These are phyloP conservation scores for Peronosclerospora sorghi DNA, from an alignment of 352 stramenopile genomes.

Conservation along the genomic window DNA sequence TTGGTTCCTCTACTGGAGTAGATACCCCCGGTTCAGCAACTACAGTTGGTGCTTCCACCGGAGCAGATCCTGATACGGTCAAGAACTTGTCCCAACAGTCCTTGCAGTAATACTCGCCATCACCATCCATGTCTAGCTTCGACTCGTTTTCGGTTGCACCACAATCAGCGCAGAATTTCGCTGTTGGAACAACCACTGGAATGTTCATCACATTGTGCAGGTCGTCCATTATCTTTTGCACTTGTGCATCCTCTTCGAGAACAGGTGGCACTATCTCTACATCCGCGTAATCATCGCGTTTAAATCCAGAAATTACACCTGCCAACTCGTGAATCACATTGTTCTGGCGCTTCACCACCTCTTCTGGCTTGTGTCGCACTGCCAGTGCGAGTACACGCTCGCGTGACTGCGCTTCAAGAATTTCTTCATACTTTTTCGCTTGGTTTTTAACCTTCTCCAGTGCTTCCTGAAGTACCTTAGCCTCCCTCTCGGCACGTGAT, in stretches of 20 bases:
- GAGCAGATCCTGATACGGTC: constrained; percentile 26
- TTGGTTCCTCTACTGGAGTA: too few species aligned
- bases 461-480: constrained; percentile 64
- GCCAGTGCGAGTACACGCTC: constrained; percentile 59
- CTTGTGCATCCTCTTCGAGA: constrained; percentile 53
- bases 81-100: constrained; percentile 84
- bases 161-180: constrained; percentile 76
- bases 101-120: constrained; percentile 81
- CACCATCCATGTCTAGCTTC: constrained; percentile 68
- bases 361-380: constrained; percentile 60
- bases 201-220: constrained; percentile 76
- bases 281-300: constrained; percentile 65
- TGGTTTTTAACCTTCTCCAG: constrained; percentile 78
- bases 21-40: constrained; percentile 13
- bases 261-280: constrained; percentile 49
- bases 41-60: constrained; percentile 1
- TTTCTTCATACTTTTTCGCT: constrained; percentile 79
- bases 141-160: constrained; percentile 64
- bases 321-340: constrained; percentile 70
- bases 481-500: constrained; percentile 56
- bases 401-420: constrained; percentile 55
- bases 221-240: constrained; percentile 63
- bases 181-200: constrained; percentile 54
- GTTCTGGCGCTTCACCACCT: constrained; percentile 72
- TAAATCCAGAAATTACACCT: constrained; percentile 58